Percentiles rank a stretch among this genome's conserved stretches.
phyloP scores from a whole-genome alignment of 2,329 filamentous ascomycete species.

The Didymellaceae sp. region DNA sequence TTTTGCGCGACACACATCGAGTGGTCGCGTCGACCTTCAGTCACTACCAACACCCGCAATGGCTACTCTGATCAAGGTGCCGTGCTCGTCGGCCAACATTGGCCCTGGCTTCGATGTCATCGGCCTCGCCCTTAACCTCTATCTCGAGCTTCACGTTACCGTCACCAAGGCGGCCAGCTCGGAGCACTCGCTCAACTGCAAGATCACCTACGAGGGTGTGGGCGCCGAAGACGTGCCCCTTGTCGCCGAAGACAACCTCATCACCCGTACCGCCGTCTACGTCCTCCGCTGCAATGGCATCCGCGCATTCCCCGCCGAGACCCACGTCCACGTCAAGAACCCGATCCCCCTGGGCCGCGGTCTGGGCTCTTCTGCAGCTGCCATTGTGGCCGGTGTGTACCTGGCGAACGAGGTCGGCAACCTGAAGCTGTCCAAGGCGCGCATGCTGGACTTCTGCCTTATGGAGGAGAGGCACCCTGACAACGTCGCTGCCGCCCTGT shows the following conservation, averaged over 20 bases:
- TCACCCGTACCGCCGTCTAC: conserved; percentile 93
- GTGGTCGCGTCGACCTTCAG: conserved; percentile 9
- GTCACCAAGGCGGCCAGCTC: conserved; percentile 63
- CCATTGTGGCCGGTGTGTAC: conserved; percentile 93
- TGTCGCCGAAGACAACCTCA: conserved; percentile 85
- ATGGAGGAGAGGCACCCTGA: conserved; percentile 76
- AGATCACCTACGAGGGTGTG: conserved; percentile 87
- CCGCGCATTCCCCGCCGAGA: conserved; percentile 79
- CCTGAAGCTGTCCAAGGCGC: conserved; percentile 76
- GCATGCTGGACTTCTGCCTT: conserved; percentile 92
- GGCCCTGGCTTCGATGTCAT: conserved; percentile 97
- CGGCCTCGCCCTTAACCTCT: conserved; percentile 90
- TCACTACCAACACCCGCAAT: conserved; percentile 24
- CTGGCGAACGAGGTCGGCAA: conserved; percentile 88
- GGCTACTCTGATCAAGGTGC: conserved; percentile 73
- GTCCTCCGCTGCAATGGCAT: conserved; percentile 91
- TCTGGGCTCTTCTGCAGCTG: conserved; percentile 92
- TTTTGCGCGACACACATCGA: conserved; percentile 10
- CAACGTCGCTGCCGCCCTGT: conserved; percentile 85
- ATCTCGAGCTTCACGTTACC: conserved; percentile 86
- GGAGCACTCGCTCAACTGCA: conserved; percentile 77
- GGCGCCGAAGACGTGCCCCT: conserved; percentile 80
- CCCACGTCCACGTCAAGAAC: conserved; percentile 93
- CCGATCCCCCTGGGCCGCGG: conserved; percentile 92
- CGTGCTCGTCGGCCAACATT: conserved; percentile 97